Conservation (phyloP, 2,329 filamentous ascomycete species). For the Tolypocladium album region DNA sequence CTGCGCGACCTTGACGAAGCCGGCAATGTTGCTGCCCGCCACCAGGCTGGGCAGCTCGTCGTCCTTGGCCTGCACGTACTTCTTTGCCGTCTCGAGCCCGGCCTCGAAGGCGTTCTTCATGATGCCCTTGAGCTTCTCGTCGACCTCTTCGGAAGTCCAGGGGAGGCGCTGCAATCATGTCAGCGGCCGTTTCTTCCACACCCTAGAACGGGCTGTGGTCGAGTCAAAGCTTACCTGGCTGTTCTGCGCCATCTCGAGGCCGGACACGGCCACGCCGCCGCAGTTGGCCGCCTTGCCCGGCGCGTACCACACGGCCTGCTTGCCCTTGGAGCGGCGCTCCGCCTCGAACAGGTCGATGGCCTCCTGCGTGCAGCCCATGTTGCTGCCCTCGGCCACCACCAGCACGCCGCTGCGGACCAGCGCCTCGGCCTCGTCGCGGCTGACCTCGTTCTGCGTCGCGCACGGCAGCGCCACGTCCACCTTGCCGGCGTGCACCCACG, state of each 20-base stretch:
- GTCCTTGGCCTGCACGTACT: conserved; percentile 70
- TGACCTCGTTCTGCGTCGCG: conserved; percentile 97
- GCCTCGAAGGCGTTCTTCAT: conserved; percentile 93
- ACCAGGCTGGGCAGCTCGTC: conserved; percentile 84
- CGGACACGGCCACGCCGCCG: conserved; percentile 93
- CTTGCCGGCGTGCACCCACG: conserved; percentile 82
- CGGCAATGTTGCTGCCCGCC: conserved; percentile 92
- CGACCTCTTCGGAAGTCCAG: conserved; percentile 87
- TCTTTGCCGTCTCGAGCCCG: conserved; percentile 78
- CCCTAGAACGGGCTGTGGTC: no score
- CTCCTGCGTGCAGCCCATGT: conserved; percentile 97
- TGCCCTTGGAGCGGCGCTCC: conserved; percentile 58
- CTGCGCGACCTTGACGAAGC: conserved; percentile 89
- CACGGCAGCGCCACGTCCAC: conserved; percentile 88
- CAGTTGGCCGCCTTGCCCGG: conserved; percentile 96
- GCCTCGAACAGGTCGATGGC: conserved; percentile 91
- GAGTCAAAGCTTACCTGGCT: conserved; percentile 35
- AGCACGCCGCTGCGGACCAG: conserved; percentile 66
- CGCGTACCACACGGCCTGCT: conserved; percentile 79
- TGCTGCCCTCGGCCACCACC: conserved; percentile 92
- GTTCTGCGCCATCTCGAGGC: conserved; percentile 99
- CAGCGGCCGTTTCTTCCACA: neutral
- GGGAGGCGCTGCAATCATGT: conserved; percentile 47
- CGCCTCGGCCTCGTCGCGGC: conserved; percentile 75
- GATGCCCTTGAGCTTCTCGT: conserved; percentile 80